Base-by-base conservation (phyloP, 495 filamentous ascomycete genomes). In the Apiosordaria backusii region DNA sequence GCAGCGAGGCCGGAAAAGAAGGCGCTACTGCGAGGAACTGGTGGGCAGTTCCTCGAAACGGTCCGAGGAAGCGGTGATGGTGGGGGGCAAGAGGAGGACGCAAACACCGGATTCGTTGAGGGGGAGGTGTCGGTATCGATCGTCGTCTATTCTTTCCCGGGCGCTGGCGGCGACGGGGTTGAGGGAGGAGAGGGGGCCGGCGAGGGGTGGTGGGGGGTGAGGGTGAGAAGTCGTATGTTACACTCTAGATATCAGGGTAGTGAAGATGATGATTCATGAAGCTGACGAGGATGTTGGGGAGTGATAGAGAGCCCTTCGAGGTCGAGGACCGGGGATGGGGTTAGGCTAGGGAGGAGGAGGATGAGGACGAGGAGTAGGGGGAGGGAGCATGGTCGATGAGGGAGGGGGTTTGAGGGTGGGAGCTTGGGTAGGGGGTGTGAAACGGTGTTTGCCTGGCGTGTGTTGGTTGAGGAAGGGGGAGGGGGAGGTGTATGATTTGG, bases 281-380 rank as follows among this genome's bases (percentile, higher is more conserved):
- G 23, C 10, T 19, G 55, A 13, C 10, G 22, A 19, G 57, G 21
- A 13, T 59, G 22, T 59, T 24, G 16, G 21, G 25, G 13, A 10
- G 3, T 0, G 1, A 59, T 15, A 59, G 59, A 60, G 54, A 70
- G 68, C 24, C 68, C 65, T 15, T 70, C 68, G 50, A 57, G 68
- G 29, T 70, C 65, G 21, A 61, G n/a, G 68, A 29, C 65, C 68
- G n/a, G 23, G 21, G 50, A 45, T 21, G n/a, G 61, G 27, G 9
- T 24, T 26, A 15, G 26, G 25, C 45, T 25, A 21, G 50, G 65
- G 52, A 64, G 67, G 53, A 64, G 68, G 62, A 64, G 68, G 62
- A 19, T 24, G 52, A 57, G 68, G 65, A 65, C 64, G 52, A 67
- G 62, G 65, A 67, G 65, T 60, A 40, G 68, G 50, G 60, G 24